Evolutionary conservation across 108 stramenopile species (phyloP).

Genomic region (Cyclotella choctawhatcheeana): DNA sequence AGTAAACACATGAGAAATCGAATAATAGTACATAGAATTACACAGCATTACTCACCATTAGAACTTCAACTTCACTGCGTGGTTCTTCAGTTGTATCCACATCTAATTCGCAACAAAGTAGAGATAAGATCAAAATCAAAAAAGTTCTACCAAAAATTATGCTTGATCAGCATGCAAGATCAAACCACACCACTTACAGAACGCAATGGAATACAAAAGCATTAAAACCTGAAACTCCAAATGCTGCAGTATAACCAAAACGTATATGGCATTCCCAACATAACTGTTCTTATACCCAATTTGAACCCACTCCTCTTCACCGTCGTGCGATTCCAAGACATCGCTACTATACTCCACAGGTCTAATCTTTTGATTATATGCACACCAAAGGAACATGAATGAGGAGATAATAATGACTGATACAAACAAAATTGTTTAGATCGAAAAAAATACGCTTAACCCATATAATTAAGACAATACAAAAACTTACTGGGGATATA

Average conservation of each 20-base stretch:
- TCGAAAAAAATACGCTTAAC: slow-evolving; percentile 35
- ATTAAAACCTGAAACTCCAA: slow-evolving; percentile 42
- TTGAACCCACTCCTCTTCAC: slow-evolving; percentile 50
- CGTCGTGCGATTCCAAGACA: too few relatives aligned
- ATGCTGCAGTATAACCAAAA: slow-evolving; percentile 38
- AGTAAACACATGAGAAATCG: too few relatives aligned
- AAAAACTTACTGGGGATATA: too few relatives aligned
- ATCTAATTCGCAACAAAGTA: too few relatives aligned
- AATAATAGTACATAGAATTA: slow-evolving; percentile 68
- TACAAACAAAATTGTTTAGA: slow-evolving; percentile 51
- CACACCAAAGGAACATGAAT: slow-evolving; percentile 57
- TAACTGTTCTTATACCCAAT: slow-evolving; percentile 59
- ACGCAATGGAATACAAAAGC: slow-evolving; percentile 42
- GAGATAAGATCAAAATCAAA: too few relatives aligned
- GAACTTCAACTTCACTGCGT: slow-evolving; percentile 20
- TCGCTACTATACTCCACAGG: slow-evolving; percentile 41
- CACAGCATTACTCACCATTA: slow-evolving; percentile 32
- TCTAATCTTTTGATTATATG: slow-evolving; percentile 53
- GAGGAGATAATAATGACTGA: slow-evolving; percentile 35
- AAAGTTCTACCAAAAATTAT: too few relatives aligned
- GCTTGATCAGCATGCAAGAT: too few relatives aligned
- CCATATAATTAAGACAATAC: too few relatives aligned
- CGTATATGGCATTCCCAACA: slow-evolving; percentile 54
- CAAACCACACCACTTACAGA: too few relatives aligned
- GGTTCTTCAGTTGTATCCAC: slow-evolving; percentile 46